Percentiles rank a stretch among this genome's conserved stretches.
Evolutionary conservation across 116 monocot genomes (phyloP).

Genomic region (Dioscorea cayenensis): DNA sequence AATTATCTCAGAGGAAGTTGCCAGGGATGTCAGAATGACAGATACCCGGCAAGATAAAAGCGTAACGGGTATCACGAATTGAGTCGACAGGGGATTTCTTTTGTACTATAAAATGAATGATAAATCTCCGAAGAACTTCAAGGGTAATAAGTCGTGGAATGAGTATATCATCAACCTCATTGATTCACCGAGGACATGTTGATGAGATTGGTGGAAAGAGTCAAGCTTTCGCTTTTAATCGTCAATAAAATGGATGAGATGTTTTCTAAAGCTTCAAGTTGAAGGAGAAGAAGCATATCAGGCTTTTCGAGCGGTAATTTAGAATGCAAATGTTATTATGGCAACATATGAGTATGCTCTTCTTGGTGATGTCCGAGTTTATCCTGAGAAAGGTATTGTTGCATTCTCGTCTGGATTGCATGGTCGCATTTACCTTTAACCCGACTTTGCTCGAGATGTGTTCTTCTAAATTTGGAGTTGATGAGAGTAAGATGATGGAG

Average conservation of each 20-base stretch:
- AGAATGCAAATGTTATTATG: not conserved
- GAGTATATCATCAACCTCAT: not conserved
- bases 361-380: not conserved
- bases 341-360: not conserved
- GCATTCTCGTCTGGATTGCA: not conserved
- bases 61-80: not conserved
- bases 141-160: not conserved
- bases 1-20: not conserved
- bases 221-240: conserved; percentile 2
- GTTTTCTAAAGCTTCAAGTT: conserved; percentile 9
- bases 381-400: not conserved
- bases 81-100: not conserved
- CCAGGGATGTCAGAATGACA: not conserved
- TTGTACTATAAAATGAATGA: not conserved
- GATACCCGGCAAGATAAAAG: not conserved
- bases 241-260: conserved; percentile 7
- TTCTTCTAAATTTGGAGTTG: conserved; percentile 8
- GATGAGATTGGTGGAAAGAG: conserved; percentile 8
- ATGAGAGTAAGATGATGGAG: not conserved
- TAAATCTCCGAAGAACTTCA: not conserved
- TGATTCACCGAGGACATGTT: conserved; percentile 2
- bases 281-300: conserved; percentile 1
- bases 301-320: not conserved
- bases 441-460: conserved; percentile 14
- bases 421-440: not conserved